Percentiles rank a stretch among this genome's conserved stretches.
These are phyloP conservation scores for Blumeria hordei DNA, from an alignment of 2,329 filamentous ascomycete species.

Conservation along the genomic window DNA sequence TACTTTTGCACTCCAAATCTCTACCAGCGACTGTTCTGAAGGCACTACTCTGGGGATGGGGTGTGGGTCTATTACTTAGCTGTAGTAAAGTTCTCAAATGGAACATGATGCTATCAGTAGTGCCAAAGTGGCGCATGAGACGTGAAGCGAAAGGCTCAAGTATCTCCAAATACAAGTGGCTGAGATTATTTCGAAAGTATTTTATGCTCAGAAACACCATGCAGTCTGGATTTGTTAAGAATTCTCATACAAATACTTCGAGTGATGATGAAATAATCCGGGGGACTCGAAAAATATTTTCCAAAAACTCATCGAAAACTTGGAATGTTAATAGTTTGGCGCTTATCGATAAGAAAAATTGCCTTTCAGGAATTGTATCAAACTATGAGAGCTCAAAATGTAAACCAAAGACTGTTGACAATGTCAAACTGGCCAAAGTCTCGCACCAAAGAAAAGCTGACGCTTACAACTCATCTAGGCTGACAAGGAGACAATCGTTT, in stretches of 20 bases:
- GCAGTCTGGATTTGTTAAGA: slow-evolving; percentile 3
- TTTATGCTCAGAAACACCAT: slow-evolving; percentile 5
- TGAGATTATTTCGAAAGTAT: not conserved
- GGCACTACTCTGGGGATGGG: slow-evolving; percentile 64
- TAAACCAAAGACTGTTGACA: too few species aligned
- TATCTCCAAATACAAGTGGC: not conserved
- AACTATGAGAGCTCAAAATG: too few species aligned
- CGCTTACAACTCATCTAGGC: too few species aligned
- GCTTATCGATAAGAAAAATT: too few species aligned
- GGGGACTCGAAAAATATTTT: too few species aligned
- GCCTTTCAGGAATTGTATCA: too few species aligned
- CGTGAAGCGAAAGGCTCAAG: slow-evolving; percentile 14
- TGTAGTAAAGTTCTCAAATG: slow-evolving; percentile 56
- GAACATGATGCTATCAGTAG: slow-evolving; percentile 65
- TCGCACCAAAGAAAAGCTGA: too few species aligned
- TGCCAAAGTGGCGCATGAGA: slow-evolving; percentile 77
- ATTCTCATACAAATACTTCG: not conserved
- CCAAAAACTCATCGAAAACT: too few species aligned
- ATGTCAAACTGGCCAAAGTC: too few species aligned
- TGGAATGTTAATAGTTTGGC: too few species aligned
- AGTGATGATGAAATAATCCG: too few species aligned
- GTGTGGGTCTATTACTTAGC: slow-evolving; percentile 45
- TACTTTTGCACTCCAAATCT: slow-evolving; percentile 52
- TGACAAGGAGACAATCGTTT: too few species aligned
- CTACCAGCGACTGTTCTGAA: slow-evolving; percentile 73